These are phyloP conservation scores for Bryopsis sp. DNA, from an alignment of 139 green algal genomes.

Conservation along the genomic window DNA sequence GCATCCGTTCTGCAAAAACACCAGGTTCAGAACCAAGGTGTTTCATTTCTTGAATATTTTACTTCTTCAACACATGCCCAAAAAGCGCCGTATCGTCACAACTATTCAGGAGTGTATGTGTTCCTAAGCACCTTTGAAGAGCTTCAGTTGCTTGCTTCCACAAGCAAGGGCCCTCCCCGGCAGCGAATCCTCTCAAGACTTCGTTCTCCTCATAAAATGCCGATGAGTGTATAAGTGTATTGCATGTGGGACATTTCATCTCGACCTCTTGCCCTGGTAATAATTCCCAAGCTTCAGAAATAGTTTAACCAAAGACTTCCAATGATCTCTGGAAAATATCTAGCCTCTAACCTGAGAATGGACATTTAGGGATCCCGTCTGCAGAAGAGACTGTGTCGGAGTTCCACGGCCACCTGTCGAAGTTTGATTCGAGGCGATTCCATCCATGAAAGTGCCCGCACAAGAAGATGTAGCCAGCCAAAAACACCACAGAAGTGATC, in stretches of 20 bases:
- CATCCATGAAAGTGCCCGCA: not conserved
- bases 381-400: not conserved
- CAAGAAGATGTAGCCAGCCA: not conserved
- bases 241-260: conserved; percentile 4
- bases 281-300: not conserved
- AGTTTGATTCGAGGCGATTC: not conserved
- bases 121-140: not conserved
- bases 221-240: conserved; percentile 9
- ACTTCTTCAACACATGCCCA: no score
- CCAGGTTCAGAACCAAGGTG: not conserved
- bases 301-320: no score
- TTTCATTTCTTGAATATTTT: no score
- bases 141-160: not conserved
- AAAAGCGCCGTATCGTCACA: no score
- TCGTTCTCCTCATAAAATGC: conserved; percentile 6
- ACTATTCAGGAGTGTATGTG: no score
- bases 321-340: no score
- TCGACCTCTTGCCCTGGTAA: not conserved
- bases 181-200: conserved; percentile 3
- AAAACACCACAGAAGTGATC: not conserved
- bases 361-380: conserved; percentile 1
- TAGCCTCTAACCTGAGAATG: conserved; percentile 8
- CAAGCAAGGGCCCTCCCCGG: conserved; percentile 6
- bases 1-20: not conserved
- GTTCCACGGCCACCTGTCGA: not conserved